Base-by-base conservation (phyloP, 2,329 filamentous ascomycete genomes). In the Neonectria magnoliae region DNA sequence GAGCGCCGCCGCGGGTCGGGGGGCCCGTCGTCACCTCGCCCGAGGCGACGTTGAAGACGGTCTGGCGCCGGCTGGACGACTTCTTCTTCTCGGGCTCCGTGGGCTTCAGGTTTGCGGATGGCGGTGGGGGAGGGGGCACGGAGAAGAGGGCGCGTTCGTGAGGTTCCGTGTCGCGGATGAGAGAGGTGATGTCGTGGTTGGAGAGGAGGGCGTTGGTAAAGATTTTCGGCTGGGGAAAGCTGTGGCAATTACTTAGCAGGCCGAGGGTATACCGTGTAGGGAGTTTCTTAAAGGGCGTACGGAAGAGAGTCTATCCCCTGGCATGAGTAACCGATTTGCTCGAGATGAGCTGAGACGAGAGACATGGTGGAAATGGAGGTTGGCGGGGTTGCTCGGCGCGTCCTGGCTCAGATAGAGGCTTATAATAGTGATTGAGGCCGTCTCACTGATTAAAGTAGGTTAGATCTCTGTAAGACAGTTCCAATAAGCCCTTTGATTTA, bases 121-220 rank as follows among this genome's bases (percentile, higher is more conserved):
- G 81, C 44, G 75, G 85, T 1, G 92, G 88, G 0, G 92, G 90
- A 0, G 92, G 89, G 1, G 95, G 94, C 0, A 97, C 90, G 41
- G 95, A 97, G 83, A 98, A 99, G 18, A 99, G 88, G 7, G 95
- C 95, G 74, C 94, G 91, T 79, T 99, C 96, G 81, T 98, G 95
- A 22, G 91, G 83, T 80, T 99, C 96, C 4, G 95, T 98, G 78
- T 99, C 96, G 65, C 96, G 92, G 75, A 99, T 98, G 52, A 99
- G 84, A 13, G 93, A 88, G 4, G 96, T 98, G 72, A 99, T 98
- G 79, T 99, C 96, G 79, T 94, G 91, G 70, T 90, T 90, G 61
- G 91, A 90, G 53, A 98, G 89, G 42, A 99, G 87, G 36, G 96
- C 94, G 78, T 97, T 98, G 71, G 94, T 96, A 81, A 98, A 99